These are phyloP conservation scores for Proliferodiscus dingleyae DNA, from an alignment of 2,329 filamentous ascomycete species.

Conservation along the genomic window DNA sequence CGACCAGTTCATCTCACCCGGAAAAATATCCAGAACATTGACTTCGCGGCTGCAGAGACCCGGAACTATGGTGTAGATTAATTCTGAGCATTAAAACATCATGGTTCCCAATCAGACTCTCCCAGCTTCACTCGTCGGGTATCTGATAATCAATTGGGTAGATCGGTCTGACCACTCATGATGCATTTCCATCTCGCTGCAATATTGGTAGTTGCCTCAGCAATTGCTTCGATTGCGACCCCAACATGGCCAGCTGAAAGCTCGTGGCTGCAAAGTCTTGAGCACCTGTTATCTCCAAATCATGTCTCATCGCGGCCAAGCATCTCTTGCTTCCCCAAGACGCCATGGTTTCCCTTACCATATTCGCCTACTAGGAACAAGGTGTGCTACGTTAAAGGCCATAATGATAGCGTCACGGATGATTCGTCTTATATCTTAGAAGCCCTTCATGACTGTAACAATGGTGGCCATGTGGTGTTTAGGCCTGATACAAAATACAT, in stretches of 20 bases:
- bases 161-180: conserved; percentile 8
- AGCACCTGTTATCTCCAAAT: conserved; percentile 10
- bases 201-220: conserved; percentile 20
- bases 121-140: background rate
- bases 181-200: conserved; percentile 25
- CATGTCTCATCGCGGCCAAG: conserved; percentile 23
- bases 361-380: conserved; percentile 18
- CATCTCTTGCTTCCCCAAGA: conserved; percentile 21
- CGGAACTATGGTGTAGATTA: background rate
- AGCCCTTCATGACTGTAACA: conserved; percentile 54
- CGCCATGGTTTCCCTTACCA: conserved; percentile 14
- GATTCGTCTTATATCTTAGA: conserved; percentile 44
- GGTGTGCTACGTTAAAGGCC: conserved; percentile 26
- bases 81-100: conserved; percentile 12
- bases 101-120: conserved; percentile 6
- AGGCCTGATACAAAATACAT: conserved; percentile 51
- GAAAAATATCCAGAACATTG: conserved; percentile 26
- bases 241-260: conserved; percentile 18
- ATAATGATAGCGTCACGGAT: conserved; percentile 25
- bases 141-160: background rate
- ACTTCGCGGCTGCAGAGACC: conserved; percentile 6
- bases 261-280: conserved; percentile 11
- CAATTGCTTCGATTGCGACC: conserved; percentile 19
- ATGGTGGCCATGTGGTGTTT: conserved; percentile 55
- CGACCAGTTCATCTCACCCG: conserved; percentile 10